These are phyloP conservation scores for Leucocoprinus gongylophorus DNA, from an alignment of 1,284 basidiomycete genomes.

Conservation along the genomic window DNA sequence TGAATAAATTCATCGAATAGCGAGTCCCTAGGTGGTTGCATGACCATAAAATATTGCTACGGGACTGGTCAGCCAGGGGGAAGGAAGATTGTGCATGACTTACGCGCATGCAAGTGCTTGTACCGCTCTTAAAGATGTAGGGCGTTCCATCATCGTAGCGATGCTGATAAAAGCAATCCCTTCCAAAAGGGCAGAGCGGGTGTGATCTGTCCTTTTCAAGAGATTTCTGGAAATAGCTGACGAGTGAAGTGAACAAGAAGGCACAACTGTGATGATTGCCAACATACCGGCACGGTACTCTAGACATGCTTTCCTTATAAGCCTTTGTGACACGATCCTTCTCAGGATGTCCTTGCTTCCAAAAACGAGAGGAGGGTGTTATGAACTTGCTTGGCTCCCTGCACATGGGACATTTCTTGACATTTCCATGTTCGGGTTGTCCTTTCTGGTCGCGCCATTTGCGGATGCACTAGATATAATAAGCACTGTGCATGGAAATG, in stretches of 20 bases:
- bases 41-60: constrained; percentile 4
- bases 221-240: constrained; percentile 57
- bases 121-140: constrained; percentile 47
- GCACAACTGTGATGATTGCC: not conserved
- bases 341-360: constrained; percentile 41
- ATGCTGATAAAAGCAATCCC: constrained; percentile 72
- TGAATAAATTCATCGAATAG: constrained; percentile 3
- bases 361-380: constrained; percentile 62
- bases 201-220: constrained; percentile 28
- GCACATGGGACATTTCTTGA: constrained; percentile 72
- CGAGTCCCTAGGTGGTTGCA: not conserved
- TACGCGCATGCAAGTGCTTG: constrained; percentile 46
- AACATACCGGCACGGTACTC: constrained; percentile 55
- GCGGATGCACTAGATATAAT: constrained; percentile 51
- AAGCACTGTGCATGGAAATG: not conserved
- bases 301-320: constrained; percentile 67
- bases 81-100: constrained; percentile 12
- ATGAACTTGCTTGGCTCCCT: constrained; percentile 56
- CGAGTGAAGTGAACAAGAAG: constrained; percentile 2
- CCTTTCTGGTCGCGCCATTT: constrained; percentile 59
- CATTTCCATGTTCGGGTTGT: constrained; percentile 49
- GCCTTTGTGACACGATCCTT: constrained; percentile 45
- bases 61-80: not conserved
- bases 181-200: constrained; percentile 65
- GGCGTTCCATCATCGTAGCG: constrained; percentile 55